Percentiles rank a stretch among this genome's conserved stretches.
Conservation (phyloP, 495 filamentous ascomycete species). For the Podospora fimiseda region DNA sequence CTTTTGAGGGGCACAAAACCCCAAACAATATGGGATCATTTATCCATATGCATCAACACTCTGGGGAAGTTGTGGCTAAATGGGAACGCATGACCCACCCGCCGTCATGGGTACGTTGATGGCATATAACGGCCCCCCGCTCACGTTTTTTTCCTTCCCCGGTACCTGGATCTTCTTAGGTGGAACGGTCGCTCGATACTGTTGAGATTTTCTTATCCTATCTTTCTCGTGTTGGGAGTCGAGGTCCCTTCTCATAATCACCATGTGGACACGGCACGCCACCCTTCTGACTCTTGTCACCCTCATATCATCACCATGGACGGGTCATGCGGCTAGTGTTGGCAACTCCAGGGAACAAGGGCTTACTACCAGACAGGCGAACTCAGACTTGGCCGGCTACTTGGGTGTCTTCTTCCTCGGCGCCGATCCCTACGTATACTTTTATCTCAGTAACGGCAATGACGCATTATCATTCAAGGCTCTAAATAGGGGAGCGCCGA, state of each 20-base stretch:
- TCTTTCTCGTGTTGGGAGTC: background rate
- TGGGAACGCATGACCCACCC: slow-evolving; percentile 2
- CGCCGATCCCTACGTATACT: slow-evolving; percentile 47
- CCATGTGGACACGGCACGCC: background rate
- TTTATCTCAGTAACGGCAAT: slow-evolving; percentile 48
- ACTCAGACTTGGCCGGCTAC: slow-evolving; percentile 39
- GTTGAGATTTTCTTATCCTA: background rate
- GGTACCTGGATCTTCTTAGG: background rate
- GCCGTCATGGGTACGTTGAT: slow-evolving; percentile 1
- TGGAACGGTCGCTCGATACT: background rate
- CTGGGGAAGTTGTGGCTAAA: slow-evolving; percentile 12
- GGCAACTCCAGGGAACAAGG: background rate
- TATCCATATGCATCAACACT: background rate
- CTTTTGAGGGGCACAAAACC: slow-evolving; percentile 4
- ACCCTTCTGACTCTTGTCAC: background rate
- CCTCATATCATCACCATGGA: slow-evolving; percentile 8
- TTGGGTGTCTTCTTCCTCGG: slow-evolving; percentile 49
- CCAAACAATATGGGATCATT: slow-evolving; percentile 11
- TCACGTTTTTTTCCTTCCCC: slow-evolving; percentile 1
- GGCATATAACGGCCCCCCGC: slow-evolving; percentile 17
- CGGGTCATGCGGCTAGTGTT: slow-evolving; percentile 3
- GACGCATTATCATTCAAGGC: slow-evolving; percentile 41
- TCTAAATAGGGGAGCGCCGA: slow-evolving; percentile 40
- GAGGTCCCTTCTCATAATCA: background rate
- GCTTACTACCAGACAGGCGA: slow-evolving; percentile 24